phyloP scores from a whole-genome alignment of 345 rosid genomes.

The Linum lewisii region DNA sequence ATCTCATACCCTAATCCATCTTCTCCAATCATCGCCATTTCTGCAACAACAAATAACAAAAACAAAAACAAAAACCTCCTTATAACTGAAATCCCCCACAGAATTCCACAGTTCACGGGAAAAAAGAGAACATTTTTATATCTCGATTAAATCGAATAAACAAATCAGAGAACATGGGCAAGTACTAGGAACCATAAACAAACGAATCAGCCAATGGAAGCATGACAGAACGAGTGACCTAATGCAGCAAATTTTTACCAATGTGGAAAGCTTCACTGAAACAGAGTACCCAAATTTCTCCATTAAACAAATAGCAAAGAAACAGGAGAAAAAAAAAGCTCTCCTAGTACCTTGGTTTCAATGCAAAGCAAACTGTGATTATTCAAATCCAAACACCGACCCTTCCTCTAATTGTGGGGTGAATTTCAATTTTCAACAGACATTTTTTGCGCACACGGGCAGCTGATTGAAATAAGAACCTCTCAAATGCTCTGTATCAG shows the following conservation, averaged over 20 bases:
- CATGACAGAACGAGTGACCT: constrained; percentile 4
- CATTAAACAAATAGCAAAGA: constrained; percentile 17
- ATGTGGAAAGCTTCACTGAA: background rate
- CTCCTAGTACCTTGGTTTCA: constrained; percentile 43
- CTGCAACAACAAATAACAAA: constrained; percentile 24
- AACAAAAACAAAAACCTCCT: constrained; percentile 10
- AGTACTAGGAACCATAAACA: constrained; percentile 35
- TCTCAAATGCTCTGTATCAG: constrained; percentile 25
- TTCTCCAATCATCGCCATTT: constrained; percentile 40
- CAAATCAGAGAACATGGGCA: constrained; percentile 21
- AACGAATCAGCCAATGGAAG: constrained; percentile 16
- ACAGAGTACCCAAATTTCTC: constrained; percentile 3
- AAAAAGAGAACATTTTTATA: constrained; percentile 12
- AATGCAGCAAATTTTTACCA: too few relatives aligned
- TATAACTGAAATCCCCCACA: constrained; percentile 17
- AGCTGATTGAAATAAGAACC: background rate
- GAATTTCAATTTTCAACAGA: constrained; percentile 20
- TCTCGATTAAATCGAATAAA: constrained; percentile 10
- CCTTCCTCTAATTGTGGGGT: constrained; percentile 32
- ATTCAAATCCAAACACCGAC: constrained; percentile 38
- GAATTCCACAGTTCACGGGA: constrained; percentile 34
- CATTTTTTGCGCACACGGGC: background rate
- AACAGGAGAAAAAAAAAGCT: constrained; percentile 18
- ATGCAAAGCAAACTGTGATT: constrained; percentile 46
- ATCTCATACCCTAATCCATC: constrained; percentile 28